Evolutionary conservation across 2,329 filamentous ascomycete genomes (phyloP).

Genomic region (Clonostachys chloroleuca): DNA sequence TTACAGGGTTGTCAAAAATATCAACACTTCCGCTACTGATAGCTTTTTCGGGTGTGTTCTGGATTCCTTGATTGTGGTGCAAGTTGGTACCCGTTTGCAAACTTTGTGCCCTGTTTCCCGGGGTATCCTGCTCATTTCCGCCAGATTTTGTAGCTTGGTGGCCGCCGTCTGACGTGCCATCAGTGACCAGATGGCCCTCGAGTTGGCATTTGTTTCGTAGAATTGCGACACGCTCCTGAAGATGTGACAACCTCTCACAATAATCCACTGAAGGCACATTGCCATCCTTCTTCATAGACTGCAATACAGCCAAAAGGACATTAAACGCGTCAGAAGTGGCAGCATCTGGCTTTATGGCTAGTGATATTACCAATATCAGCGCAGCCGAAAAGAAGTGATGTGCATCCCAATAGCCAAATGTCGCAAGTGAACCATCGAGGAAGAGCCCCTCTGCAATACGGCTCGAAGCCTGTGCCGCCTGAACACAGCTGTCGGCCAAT

Average conservation of each 20-base stretch:
- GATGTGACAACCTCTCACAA: conserved; percentile 17
- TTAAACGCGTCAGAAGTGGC: conserved; percentile 17
- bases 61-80: not conserved
- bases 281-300: conserved; percentile 18
- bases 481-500: conserved; percentile 22
- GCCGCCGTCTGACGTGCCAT: not conserved
- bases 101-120: too few relatives aligned
- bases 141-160: not conserved
- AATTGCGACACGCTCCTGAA: conserved; percentile 9
- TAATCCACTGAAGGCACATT: conserved; percentile 20
- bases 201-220: conserved; percentile 7
- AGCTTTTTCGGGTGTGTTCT: not conserved
- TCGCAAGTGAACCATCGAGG: conserved; percentile 12
- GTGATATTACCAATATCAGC: conserved; percentile 21
- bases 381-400: conserved; percentile 23
- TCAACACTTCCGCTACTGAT: conserved; percentile 5
- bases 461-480: conserved; percentile 17
- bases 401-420: conserved; percentile 23
- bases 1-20: conserved; percentile 14
- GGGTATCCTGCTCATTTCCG: too few relatives aligned
- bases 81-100: not conserved
- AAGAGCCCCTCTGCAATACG: conserved; percentile 16
- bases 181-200: not conserved
- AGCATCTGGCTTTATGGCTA: conserved; percentile 17
- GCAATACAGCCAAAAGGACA: conserved; percentile 15